phyloP scores from a whole-genome alignment of 371 early-diverging fungal genomes.

The Mucor plumbeus region DNA sequence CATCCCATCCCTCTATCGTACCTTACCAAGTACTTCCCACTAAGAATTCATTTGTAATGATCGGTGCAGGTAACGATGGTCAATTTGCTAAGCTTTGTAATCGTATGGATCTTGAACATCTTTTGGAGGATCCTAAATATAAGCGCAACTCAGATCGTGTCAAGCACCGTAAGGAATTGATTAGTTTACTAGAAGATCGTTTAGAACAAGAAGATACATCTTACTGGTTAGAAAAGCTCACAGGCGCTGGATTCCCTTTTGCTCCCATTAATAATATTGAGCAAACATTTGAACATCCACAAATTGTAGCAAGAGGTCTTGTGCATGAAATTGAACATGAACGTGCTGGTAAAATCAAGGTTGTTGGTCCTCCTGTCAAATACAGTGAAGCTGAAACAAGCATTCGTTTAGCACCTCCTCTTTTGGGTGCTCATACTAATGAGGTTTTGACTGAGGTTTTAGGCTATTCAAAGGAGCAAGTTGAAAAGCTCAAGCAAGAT shows the following conservation, averaged over 20 bases:
- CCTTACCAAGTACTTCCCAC: slow-evolving; percentile 91
- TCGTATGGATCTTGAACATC: slow-evolving; percentile 53
- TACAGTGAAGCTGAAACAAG: slow-evolving; percentile 70
- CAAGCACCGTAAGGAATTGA: slow-evolving; percentile 68
- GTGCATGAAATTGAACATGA: slow-evolving; percentile 85
- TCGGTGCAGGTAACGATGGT: slow-evolving; percentile 89
- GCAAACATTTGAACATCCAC: slow-evolving; percentile 89
- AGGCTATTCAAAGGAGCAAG: slow-evolving; percentile 56
- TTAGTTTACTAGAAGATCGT: slow-evolving; percentile 55
- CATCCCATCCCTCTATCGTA: slow-evolving; percentile 88
- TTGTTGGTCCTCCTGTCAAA: slow-evolving; percentile 83
- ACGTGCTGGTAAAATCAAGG: slow-evolving; percentile 76
- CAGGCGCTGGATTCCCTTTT: slow-evolving; percentile 77
- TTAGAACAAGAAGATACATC: slow-evolving; percentile 57
- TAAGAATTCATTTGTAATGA: slow-evolving; percentile 82
- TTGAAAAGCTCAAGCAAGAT: slow-evolving; percentile 39
- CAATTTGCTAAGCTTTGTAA: slow-evolving; percentile 77
- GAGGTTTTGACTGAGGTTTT: slow-evolving; percentile 68
- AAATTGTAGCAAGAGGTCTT: slow-evolving; percentile 78
- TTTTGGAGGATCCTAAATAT: slow-evolving; percentile 60
- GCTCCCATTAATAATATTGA: slow-evolving; percentile 87
- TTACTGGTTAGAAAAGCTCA: slow-evolving; percentile 70
- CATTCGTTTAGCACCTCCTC: slow-evolving; percentile 83
- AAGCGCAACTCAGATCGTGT: slow-evolving; percentile 77
- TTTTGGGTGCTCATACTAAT: slow-evolving; percentile 87